A percentile compares a stretch with the other conserved stretches of the same genome.
phyloP scores from a whole-genome alignment of 805 yeast genomes.

The Hanseniaspora singularis region DNA sequence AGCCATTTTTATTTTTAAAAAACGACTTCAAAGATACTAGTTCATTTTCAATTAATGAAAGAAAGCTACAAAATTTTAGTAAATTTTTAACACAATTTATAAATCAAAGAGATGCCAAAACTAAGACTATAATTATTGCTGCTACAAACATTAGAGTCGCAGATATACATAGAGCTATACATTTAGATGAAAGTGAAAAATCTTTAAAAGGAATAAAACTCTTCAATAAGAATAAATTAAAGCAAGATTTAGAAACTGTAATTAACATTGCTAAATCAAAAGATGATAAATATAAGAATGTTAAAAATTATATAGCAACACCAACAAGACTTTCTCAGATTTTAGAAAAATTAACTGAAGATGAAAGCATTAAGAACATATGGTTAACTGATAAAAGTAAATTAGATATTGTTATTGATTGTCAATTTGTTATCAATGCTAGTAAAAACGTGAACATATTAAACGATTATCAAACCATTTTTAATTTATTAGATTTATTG shows the following conservation, averaged over 20 bases:
- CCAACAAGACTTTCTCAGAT: slow-evolving; percentile 27
- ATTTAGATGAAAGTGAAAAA: slow-evolving; percentile 28
- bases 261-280: slow-evolving; percentile 12
- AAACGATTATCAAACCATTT: slow-evolving; percentile 12
- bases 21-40: slow-evolving; percentile 49
- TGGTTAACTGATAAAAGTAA: slow-evolving; percentile 29
- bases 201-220: slow-evolving; percentile 50
- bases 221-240: slow-evolving; percentile 61
- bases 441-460: slow-evolving; percentile 8
- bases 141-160: slow-evolving; percentile 81
- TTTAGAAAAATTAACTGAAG: slow-evolving; percentile 20
- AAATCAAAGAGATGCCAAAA: slow-evolving; percentile 35
- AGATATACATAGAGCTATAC: slow-evolving; percentile 37
- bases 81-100: slow-evolving; percentile 35
- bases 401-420: slow-evolving; percentile 28
- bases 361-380: slow-evolving; percentile 13
- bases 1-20: slow-evolving; percentile 16
- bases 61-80: slow-evolving; percentile 46
- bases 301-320: slow-evolving; percentile 25
- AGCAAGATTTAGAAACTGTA: slow-evolving; percentile 39
- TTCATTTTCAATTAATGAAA: slow-evolving; percentile 36
- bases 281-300: slow-evolving; percentile 17
- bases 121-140: slow-evolving; percentile 39
- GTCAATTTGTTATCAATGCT: slow-evolving; percentile 22
- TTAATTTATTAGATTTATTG: slow-evolving; percentile 19